These are phyloP conservation scores for Magnolia officinalis DNA, from an alignment of 164 flowering plant genomes.

Conservation along the genomic window DNA sequence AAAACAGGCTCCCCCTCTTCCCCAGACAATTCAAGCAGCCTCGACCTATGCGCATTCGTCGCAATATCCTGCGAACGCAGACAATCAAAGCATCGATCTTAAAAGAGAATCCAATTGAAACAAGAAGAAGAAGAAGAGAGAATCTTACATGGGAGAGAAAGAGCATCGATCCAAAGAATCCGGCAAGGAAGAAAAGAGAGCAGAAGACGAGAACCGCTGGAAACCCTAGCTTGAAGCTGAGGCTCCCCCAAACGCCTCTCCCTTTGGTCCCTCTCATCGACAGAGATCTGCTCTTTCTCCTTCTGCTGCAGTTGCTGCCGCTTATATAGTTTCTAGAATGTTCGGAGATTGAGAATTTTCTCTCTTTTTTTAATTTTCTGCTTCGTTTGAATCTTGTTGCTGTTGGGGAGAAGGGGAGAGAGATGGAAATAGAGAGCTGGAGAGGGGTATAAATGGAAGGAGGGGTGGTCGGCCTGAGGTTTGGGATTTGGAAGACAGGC, in stretches of 20 bases:
- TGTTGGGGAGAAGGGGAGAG: background rate
- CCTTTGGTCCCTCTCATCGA: conserved; percentile 30
- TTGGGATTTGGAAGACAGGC: background rate
- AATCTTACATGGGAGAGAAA: conserved; percentile 48
- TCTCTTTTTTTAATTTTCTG: too few species aligned
- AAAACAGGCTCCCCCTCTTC: conserved; percentile 17
- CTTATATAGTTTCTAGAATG: background rate
- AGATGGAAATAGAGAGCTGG: background rate
- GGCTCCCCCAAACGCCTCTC: conserved; percentile 25
- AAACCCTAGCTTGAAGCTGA: conserved; percentile 38
- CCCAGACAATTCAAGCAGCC: conserved; percentile 28
- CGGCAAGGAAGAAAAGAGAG: conserved; percentile 59
- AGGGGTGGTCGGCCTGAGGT: background rate
- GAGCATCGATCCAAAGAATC: conserved; percentile 53
- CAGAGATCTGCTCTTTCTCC: background rate
- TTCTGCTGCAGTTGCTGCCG: background rate
- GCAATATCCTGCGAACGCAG: conserved; percentile 24
- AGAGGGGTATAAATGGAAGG: background rate
- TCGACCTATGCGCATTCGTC: conserved; percentile 19
- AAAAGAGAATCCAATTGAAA: background rate
- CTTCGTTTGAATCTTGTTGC: background rate
- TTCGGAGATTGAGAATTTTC: too few species aligned
- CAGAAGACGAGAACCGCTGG: conserved; percentile 49
- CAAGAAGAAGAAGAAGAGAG: background rate
- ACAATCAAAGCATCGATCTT: background rate